Percentiles rank a stretch among this genome's conserved stretches.
phyloP scores from a whole-genome alignment of 176 grass and related monocot genomes.

The Triticum turgidum region DNA sequence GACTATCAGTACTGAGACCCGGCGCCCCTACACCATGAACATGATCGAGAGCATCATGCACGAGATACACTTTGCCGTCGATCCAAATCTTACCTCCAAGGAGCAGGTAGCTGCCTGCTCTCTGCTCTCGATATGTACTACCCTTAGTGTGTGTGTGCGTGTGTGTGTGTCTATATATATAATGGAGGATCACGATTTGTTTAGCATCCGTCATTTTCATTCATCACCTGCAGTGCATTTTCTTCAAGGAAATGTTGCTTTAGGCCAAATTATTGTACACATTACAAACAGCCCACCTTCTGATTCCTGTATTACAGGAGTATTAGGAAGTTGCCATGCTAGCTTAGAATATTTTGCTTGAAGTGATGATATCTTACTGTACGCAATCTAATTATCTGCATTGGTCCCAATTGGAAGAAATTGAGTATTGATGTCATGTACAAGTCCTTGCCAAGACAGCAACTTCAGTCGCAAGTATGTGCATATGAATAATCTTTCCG shows the following conservation, averaged over 20 bases:
- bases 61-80: constrained; percentile 69
- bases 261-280: neutral
- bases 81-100: constrained; percentile 22
- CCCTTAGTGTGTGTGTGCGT: neutral
- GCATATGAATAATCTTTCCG: neutral
- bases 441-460: too few relatives aligned
- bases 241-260: neutral
- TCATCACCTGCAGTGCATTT: neutral
- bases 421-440: neutral
- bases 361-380: constrained; percentile 51
- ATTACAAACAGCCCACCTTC: neutral
- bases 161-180: too few relatives aligned
- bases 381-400: constrained; percentile 49
- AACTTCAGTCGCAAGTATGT: neutral
- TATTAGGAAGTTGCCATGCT: neutral
- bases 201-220: neutral
- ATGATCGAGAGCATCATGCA: constrained; percentile 97
- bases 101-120: neutral
- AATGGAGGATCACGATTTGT: neutral
- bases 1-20: constrained; percentile 78
- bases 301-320: neutral
- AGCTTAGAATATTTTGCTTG: constrained; percentile 44
- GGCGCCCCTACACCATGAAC: constrained; percentile 82
- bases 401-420: constrained; percentile 56
- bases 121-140: neutral